These are phyloP conservation scores for Boletus sensibilis DNA, from an alignment of 768 basidiomycete genomes.

Conservation along the genomic window DNA sequence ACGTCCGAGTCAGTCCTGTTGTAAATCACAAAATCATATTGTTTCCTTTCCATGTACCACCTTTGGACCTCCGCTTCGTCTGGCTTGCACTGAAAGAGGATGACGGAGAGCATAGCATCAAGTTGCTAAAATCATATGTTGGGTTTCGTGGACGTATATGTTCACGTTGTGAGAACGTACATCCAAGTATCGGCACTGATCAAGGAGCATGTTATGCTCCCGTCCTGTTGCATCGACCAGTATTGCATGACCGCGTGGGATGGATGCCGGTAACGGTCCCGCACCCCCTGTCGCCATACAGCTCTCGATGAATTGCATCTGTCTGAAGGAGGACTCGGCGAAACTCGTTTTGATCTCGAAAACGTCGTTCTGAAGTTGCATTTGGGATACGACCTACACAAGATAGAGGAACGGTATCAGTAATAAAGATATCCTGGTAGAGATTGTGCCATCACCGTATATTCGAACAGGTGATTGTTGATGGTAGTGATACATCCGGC, in stretches of 20 bases:
- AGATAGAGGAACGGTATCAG: neutral
- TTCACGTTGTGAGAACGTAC: neutral
- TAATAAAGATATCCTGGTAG: neutral
- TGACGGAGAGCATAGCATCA: neutral
- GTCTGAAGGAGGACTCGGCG: neutral
- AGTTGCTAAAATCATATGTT: neutral
- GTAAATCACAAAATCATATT: constrained; percentile 4
- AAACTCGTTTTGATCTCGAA: neutral
- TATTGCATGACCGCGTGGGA: neutral
- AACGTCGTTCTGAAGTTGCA: neutral
- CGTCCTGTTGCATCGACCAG: constrained; percentile 4
- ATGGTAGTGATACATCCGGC: neutral
- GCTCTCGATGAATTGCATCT: neutral
- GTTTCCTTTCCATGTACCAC: constrained; percentile 5
- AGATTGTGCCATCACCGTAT: neutral
- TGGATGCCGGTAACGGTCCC: neutral
- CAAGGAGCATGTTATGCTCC: constrained; percentile 1
- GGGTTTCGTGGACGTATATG: neutral
- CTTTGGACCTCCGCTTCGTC: neutral
- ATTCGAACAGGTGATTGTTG: neutral
- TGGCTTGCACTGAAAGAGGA: neutral
- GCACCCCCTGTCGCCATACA: neutral
- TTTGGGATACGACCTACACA: neutral
- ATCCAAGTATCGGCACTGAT: neutral
- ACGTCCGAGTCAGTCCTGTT: neutral